Conservation (phyloP, 352 stramenopile species). For the Elongisporangium prolatum region DNA sequence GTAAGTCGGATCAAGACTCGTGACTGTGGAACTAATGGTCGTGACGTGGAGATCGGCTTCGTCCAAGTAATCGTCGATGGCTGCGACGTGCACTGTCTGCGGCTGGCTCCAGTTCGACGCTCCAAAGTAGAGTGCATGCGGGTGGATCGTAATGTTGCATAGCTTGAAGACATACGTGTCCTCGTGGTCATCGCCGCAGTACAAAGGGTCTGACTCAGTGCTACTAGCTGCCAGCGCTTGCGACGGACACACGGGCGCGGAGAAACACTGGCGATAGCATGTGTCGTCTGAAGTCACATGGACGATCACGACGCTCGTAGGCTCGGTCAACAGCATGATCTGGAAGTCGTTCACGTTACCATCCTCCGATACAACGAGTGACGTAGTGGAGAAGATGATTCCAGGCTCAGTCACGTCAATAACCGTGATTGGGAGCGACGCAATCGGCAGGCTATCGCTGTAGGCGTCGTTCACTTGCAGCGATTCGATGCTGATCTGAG, state of each 20-base stretch:
- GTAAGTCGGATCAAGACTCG: slow-evolving; percentile 55
- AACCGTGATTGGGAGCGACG: slow-evolving; percentile 21
- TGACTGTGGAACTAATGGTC: slow-evolving; percentile 36
- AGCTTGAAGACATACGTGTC: slow-evolving; percentile 12
- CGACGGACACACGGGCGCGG: slow-evolving; percentile 25
- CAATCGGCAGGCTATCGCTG: slow-evolving; percentile 12
- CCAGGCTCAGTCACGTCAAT: slow-evolving; percentile 49
- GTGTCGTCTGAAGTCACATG: slow-evolving; percentile 35
- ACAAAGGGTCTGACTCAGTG: background rate
- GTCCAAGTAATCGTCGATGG: slow-evolving; percentile 64
- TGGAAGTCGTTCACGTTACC: slow-evolving; percentile 74
- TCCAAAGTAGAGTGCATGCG: slow-evolving; percentile 44
- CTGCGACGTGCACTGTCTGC: slow-evolving; percentile 62
- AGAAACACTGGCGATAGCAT: slow-evolving; percentile 55
- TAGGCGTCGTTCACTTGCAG: slow-evolving; percentile 26
- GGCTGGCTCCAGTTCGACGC: slow-evolving; percentile 48
- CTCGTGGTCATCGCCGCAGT: slow-evolving; percentile 15
- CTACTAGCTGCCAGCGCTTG: slow-evolving; percentile 7
- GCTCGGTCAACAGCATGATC: slow-evolving; percentile 59
- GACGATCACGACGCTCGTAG: slow-evolving; percentile 41
- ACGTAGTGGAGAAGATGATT: slow-evolving; percentile 64
- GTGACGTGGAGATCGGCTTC: slow-evolving; percentile 61
- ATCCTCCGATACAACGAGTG: slow-evolving; percentile 56
- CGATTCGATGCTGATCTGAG: slow-evolving; percentile 16
- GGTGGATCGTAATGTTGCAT: slow-evolving; percentile 66